Conservation (phyloP, 331 rosid species). For the Quercus tomentella region DNA sequence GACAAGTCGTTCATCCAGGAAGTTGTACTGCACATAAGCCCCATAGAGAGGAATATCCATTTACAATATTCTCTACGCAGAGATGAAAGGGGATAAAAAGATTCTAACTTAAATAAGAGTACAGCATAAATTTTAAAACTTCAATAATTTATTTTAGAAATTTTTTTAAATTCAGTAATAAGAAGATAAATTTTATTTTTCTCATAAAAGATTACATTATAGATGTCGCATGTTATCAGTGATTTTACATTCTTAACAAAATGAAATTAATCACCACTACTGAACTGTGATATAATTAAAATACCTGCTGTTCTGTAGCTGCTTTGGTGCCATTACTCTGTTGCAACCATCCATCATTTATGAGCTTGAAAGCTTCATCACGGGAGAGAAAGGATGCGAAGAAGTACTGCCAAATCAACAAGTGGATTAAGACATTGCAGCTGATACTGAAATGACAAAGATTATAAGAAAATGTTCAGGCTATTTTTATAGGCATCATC, state of each 20-base stretch:
- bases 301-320: slow-evolving; percentile 54
- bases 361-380: slow-evolving; percentile 85
- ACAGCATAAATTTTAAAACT: too few relatives aligned
- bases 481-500: slow-evolving; percentile 13
- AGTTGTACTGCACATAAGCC: background rate
- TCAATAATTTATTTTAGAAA: too few relatives aligned
- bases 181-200: background rate
- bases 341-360: slow-evolving; percentile 75
- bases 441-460: slow-evolving; percentile 15
- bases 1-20: background rate
- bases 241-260: background rate
- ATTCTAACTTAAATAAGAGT: background rate
- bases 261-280: background rate
- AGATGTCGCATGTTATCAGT: background rate
- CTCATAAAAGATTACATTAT: background rate
- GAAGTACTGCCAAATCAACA: slow-evolving; percentile 65
- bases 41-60: background rate
- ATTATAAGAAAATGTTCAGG: slow-evolving; percentile 5
- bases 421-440: slow-evolving; percentile 24
- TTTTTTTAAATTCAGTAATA: background rate
- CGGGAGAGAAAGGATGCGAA: slow-evolving; percentile 92
- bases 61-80: background rate
- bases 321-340: slow-evolving; percentile 39
- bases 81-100: background rate
- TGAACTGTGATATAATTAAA: background rate